Conservation (phyloP, 2,329 filamentous ascomycete species). For the Exophiala sideris region DNA sequence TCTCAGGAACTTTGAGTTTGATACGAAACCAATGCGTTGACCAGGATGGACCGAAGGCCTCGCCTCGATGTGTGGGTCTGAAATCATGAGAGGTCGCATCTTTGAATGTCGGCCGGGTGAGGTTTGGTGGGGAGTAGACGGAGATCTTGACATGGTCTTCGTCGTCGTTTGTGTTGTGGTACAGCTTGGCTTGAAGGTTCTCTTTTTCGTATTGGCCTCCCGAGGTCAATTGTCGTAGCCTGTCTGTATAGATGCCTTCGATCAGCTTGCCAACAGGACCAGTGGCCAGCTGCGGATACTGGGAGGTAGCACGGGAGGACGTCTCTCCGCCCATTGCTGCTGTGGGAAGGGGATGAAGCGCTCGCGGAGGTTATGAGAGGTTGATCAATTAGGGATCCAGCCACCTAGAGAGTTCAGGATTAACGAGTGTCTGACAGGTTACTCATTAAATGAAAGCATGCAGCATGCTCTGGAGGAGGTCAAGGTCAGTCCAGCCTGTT, state of each 20-base stretch:
- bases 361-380: no score
- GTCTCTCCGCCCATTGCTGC: slow-evolving; percentile 38
- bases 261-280: slow-evolving; percentile 73
- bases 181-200: slow-evolving; percentile 72
- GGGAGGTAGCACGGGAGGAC: slow-evolving; percentile 33
- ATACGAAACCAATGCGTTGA: slow-evolving; percentile 97
- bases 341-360: neutral
- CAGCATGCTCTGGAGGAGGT: no score
- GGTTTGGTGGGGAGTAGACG: slow-evolving; percentile 78
- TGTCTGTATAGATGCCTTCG: slow-evolving; percentile 76
- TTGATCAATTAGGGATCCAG: no score
- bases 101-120: slow-evolving; percentile 77
- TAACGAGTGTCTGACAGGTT: no score
- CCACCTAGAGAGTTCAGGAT: no score
- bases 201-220: slow-evolving; percentile 78
- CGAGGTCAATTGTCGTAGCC: slow-evolving; percentile 75
- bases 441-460: no score
- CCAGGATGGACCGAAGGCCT: slow-evolving; percentile 90
- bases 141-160: slow-evolving; percentile 76
- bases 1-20: slow-evolving; percentile 69
- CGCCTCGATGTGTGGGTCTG: slow-evolving; percentile 68
- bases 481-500: no score
- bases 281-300: slow-evolving; percentile 50
- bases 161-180: slow-evolving; percentile 65
- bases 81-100: slow-evolving; percentile 78